A percentile compares a stretch with the other conserved stretches of the same genome.
phyloP scores from a whole-genome alignment of 306 rosid genomes.

The Gleditsia sinensis region DNA sequence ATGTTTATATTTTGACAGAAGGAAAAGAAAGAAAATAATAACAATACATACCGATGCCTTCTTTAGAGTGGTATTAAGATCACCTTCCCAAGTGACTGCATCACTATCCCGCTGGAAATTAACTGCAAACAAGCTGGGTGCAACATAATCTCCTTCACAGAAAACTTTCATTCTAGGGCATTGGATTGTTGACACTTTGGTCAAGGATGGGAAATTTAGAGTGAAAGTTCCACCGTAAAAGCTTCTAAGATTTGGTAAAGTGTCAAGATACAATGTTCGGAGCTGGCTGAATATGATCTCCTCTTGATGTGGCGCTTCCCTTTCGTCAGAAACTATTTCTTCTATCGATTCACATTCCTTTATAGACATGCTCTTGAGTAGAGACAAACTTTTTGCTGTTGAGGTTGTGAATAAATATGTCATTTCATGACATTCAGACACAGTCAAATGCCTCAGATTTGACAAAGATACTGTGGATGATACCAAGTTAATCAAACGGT shows the following conservation, averaged over 20 bases:
- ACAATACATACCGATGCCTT: too few species aligned
- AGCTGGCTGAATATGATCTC: slow-evolving; percentile 13
- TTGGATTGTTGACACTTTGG: not conserved
- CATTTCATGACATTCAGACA: not conserved
- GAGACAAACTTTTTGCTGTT: not conserved
- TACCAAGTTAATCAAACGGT: not conserved
- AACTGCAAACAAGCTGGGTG: not conserved
- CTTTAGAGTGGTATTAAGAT: too few species aligned
- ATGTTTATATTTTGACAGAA: too few species aligned
- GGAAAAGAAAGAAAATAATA: too few species aligned
- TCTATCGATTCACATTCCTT: not conserved
- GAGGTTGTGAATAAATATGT: not conserved
- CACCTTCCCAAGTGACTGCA: not conserved
- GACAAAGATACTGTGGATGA: not conserved
- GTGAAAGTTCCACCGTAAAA: slow-evolving; percentile 27
- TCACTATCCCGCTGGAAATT: too few species aligned
- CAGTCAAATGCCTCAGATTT: not conserved
- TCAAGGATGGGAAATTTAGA: slow-evolving; percentile 20
- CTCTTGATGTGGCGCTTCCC: not conserved
- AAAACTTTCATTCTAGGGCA: not conserved
- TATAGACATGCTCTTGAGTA: not conserved
- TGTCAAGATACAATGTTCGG: not conserved
- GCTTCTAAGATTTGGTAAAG: not conserved
- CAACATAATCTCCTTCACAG: not conserved
- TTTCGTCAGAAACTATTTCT: not conserved